Percentiles rank a stretch among this genome's conserved stretches.
phyloP scores from a whole-genome alignment of 169 alveolate genomes.

The Plasmodium blacklocki region DNA sequence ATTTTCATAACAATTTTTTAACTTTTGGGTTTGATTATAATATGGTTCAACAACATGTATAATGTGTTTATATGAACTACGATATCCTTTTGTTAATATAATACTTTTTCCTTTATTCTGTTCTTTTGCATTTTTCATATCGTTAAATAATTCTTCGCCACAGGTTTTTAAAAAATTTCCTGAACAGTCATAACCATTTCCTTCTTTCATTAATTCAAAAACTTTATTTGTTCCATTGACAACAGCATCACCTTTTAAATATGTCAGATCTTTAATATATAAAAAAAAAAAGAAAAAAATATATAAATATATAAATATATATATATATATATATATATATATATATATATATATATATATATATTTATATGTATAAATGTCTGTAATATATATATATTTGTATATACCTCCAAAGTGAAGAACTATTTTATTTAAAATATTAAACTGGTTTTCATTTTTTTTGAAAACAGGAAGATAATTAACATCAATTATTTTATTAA shows the following conservation, averaged over 20 bases:
- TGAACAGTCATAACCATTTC: conserved; percentile 77
- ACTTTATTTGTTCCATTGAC: conserved; percentile 69
- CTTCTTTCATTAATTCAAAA: conserved; percentile 65
- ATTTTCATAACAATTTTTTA: conserved; percentile 64
- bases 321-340: not conserved
- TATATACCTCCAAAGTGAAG: conserved; percentile 77
- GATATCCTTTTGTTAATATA: conserved; percentile 68
- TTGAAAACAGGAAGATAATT: conserved; percentile 61
- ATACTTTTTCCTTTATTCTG: conserved; percentile 50
- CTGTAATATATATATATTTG: not conserved
- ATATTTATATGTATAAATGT: conserved; percentile 3
- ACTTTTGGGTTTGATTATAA: conserved; percentile 58
- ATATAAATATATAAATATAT: not conserved
- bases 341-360: not conserved
- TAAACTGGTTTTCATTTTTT: conserved; percentile 51
- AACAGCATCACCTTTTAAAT: conserved; percentile 63
- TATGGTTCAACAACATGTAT: conserved; percentile 74
- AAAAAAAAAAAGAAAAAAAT: not conserved
- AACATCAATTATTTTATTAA: conserved; percentile 56
- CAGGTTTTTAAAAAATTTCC: conserved; percentile 75
- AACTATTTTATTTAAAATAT: conserved; percentile 58
- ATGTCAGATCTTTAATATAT: conserved; percentile 41
- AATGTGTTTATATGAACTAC: conserved; percentile 67
- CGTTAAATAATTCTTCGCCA: conserved; percentile 47
- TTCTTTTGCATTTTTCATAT: conserved; percentile 40